Evolutionary conservation across 129 eudicot genomes (phyloP).

Genomic region (Flaveria linearis): DNA sequence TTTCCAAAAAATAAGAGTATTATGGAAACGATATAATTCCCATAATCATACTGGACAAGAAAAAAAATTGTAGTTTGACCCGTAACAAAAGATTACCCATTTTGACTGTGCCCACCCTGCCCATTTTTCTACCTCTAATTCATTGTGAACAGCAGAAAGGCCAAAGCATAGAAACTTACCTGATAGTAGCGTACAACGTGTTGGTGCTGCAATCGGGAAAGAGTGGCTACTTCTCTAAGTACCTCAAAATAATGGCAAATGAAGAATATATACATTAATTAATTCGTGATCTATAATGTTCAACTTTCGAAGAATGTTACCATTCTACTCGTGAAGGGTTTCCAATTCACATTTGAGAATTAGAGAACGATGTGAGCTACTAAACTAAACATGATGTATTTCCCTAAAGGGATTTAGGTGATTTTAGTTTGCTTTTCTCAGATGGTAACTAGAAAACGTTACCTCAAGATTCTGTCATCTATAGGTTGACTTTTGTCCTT

Average conservation of each 20-base stretch:
- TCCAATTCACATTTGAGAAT: slow-evolving; percentile 11
- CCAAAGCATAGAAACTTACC: slow-evolving; percentile 37
- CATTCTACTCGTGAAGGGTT: background rate
- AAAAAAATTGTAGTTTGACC: background rate
- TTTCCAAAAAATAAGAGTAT: background rate
- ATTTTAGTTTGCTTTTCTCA: background rate
- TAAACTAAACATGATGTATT: slow-evolving; percentile 15
- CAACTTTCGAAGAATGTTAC: slow-evolving; percentile 8
- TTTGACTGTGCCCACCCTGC: background rate
- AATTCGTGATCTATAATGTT: background rate
- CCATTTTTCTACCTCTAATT: background rate
- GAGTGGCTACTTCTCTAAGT: slow-evolving; percentile 94
- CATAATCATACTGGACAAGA: background rate
- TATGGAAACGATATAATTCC: background rate
- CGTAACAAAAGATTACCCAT: background rate
- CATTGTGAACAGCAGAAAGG: background rate
- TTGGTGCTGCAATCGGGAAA: slow-evolving; percentile 95
- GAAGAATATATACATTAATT: slow-evolving; percentile 14
- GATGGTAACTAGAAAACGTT: slow-evolving; percentile 16
- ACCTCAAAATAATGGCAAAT: slow-evolving; percentile 32
- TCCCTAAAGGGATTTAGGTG: slow-evolving; percentile 14
- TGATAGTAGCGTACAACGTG: slow-evolving; percentile 98
- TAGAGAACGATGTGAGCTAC: background rate
- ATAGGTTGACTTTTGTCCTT: slow-evolving; percentile 77
- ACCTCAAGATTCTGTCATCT: slow-evolving; percentile 89